phyloP scores from a whole-genome alignment of 108 stramenopile species.

The Ochromonas danica region DNA sequence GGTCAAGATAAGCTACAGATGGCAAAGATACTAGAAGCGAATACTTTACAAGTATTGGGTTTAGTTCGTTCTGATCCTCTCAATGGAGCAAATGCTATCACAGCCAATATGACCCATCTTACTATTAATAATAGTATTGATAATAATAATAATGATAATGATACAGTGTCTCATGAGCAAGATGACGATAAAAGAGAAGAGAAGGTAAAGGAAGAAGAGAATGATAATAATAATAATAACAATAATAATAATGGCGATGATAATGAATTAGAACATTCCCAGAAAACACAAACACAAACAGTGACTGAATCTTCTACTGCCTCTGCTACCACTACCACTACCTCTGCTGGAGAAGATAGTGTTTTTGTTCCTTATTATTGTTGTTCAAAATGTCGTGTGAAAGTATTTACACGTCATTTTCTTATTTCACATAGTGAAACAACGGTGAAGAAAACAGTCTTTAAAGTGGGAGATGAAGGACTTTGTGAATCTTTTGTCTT shows the following conservation, averaged over 20 bases:
- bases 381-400: not conserved
- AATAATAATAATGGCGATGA: no score
- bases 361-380: no score
- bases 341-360: not conserved
- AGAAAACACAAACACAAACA: no score
- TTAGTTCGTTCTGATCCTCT: not conserved
- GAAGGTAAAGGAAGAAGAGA: no score
- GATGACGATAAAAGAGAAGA: no score
- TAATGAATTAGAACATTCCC: no score
- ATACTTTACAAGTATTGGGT: constrained; percentile 1
- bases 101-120: no score
- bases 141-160: no score
- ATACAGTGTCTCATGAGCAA: not conserved
- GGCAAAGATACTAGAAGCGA: not conserved
- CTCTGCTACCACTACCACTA: not conserved
- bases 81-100: not conserved
- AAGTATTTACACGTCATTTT: not conserved
- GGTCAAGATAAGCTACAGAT: not conserved
- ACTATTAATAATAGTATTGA: no score
- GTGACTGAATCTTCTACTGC: not conserved
- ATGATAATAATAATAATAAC: no score
- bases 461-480: constrained; percentile 25
- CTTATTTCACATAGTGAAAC: not conserved
- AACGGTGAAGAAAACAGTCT: constrained; percentile 11
- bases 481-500: constrained; percentile 5